A percentile compares a stretch with the other conserved stretches of the same genome.
phyloP scores from a whole-genome alignment of 768 basidiomycete species.

The Tylopilus sp. region DNA sequence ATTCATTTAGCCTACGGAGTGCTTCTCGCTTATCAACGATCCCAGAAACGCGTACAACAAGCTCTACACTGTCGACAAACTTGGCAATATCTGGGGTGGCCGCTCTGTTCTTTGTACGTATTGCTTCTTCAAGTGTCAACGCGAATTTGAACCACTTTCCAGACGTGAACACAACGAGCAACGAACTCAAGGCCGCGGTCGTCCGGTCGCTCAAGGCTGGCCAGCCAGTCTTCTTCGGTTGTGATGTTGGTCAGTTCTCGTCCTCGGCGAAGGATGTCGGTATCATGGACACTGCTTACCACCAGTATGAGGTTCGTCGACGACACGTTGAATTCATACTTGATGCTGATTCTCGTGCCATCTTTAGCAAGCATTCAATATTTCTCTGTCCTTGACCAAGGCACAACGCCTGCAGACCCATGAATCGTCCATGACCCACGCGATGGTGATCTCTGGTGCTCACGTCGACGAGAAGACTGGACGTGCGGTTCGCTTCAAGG shows the following conservation, averaged over 20 bases:
- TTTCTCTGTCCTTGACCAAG: slow-evolving; percentile 76
- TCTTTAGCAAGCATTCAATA: slow-evolving; percentile 74
- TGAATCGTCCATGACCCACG: slow-evolving; percentile 93
- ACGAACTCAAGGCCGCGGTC: slow-evolving; percentile 77
- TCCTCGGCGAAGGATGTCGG: slow-evolving; percentile 54
- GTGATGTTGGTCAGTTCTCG: slow-evolving; percentile 89
- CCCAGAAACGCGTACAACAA: slow-evolving; percentile 81
- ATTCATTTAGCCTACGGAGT: slow-evolving; percentile 53
- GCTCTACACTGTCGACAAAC: slow-evolving; percentile 87
- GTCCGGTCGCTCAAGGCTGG: slow-evolving; percentile 86
- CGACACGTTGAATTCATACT: not conserved
- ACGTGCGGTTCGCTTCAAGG: slow-evolving; percentile 85
- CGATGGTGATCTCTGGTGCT: slow-evolving; percentile 83
- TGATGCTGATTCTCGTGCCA: slow-evolving; percentile 3
- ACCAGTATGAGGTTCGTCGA: slow-evolving; percentile 66
- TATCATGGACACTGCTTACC: slow-evolving; percentile 84
- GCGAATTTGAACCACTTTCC: not conserved
- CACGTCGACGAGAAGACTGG: slow-evolving; percentile 72
- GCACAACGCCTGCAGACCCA: slow-evolving; percentile 77
- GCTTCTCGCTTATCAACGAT: slow-evolving; percentile 93
- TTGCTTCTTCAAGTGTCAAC: not conserved
- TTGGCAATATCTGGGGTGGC: slow-evolving; percentile 91
- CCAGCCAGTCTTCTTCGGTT: slow-evolving; percentile 92
- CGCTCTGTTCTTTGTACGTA: slow-evolving; percentile 76
- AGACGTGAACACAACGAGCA: slow-evolving; percentile 90